Base-by-base conservation (phyloP, 306 rosid species). In the Hippophae gyantsensis region DNA sequence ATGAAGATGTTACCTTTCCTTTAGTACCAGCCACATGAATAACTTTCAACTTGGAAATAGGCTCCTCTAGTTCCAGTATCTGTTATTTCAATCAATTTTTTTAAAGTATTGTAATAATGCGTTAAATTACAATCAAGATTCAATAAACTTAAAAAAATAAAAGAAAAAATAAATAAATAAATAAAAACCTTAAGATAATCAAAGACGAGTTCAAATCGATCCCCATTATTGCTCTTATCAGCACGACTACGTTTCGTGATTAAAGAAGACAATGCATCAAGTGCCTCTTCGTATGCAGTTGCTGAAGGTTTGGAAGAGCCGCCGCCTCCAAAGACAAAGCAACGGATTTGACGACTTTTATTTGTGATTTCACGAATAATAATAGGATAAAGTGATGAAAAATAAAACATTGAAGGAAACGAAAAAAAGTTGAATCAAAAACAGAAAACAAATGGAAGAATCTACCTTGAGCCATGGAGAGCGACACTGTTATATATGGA, bases 11-110 rank as follows among this genome's bases (percentile, higher is more conserved):
- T 81, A 92, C 98, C 98, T 92, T 92, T 57, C 98, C 96, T 77
- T 92, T 92, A 66, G 96, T 92, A 14, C 98, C 98, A 73, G 98
- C 98, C 48, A 87, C 95, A 68, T 92, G 98, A 63, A 92, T 87
- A 61, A 92, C 60, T 89, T 92, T 92, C 96, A 92, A 69, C 63
- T 75, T 56, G 2, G 85, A 78, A 73, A 87, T 81, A 8, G 86
- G 62, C 78, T 87, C 96, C 68, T 90, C 96, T 69, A 90, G 79
- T 54, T 90, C 98, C 50, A 90, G 84, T 47, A 87, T 87, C 98
- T 92, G 54, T 9, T 25, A 43, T 32, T 66, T 50, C 52, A 13
- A 27, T 9, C 60, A 63, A 49, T 49, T 11, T 8, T 8, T 12
- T 3, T 12, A 49, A 7, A 8, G 13, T 47, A 49, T 49, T 12